phyloP scores from a whole-genome alignment of 2,329 filamentous ascomycete species.

The Cordyceps farinosa region DNA sequence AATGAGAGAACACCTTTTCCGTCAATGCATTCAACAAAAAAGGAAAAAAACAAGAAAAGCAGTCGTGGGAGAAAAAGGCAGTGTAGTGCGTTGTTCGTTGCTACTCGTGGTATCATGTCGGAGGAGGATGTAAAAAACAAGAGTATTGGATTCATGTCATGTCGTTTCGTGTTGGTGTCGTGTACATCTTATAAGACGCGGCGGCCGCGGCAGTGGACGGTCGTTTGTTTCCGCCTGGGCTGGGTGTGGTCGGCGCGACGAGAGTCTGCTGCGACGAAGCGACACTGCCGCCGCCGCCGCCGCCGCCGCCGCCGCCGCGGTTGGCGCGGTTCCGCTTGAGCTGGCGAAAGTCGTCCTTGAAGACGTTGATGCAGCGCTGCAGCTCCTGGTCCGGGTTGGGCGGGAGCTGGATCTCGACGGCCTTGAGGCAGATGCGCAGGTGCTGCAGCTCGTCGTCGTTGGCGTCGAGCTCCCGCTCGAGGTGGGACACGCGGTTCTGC shows the following conservation, averaged over 20 bases:
- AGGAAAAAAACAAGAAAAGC: not conserved
- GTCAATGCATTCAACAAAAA: not conserved
- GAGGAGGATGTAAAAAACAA: not conserved
- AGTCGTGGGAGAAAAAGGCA: slow-evolving; percentile 6
- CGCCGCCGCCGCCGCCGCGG: slow-evolving; percentile 17
- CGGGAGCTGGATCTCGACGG: slow-evolving; percentile 57
- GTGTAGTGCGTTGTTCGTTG: not conserved
- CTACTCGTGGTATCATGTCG: slow-evolving; percentile 8
- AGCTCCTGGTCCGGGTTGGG: slow-evolving; percentile 53
- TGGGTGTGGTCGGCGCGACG: not conserved
- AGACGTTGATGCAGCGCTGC: slow-evolving; percentile 55
- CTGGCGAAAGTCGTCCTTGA: slow-evolving; percentile 56
- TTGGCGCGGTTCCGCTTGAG: slow-evolving; percentile 45
- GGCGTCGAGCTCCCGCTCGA: slow-evolving; percentile 55
- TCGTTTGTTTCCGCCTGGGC: not conserved
- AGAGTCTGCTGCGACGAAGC: not conserved
- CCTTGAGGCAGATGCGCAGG: slow-evolving; percentile 59
- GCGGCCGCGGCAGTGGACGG: not conserved
- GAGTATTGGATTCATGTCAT: not conserved
- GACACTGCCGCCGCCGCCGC: slow-evolving; percentile 18
- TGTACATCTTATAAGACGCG: slow-evolving; percentile 5
- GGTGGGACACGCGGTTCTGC: slow-evolving; percentile 53
- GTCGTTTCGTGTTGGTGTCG: slow-evolving; percentile 12
- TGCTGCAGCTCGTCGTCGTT: slow-evolving; percentile 59
- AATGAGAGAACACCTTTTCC: not conserved